Conservation (phyloP, 2,329 filamentous ascomycete species). For the Scopulariopsis brevicaulis region DNA sequence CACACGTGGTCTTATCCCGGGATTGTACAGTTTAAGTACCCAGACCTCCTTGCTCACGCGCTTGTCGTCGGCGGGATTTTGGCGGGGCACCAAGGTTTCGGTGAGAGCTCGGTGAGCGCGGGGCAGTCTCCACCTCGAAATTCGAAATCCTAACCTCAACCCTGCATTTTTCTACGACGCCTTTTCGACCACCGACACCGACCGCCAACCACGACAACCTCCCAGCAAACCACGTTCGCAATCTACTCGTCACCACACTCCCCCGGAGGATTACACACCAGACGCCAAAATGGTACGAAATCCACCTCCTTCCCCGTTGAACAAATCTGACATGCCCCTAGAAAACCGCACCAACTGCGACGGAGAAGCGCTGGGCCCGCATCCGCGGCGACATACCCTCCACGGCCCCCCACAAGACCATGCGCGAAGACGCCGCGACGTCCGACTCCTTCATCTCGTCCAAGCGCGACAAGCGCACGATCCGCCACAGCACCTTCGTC, state of each 20-base stretch:
- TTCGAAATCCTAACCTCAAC: neutral
- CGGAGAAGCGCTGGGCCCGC: slow-evolving; percentile 41
- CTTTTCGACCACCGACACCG: neutral
- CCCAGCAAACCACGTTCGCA: neutral
- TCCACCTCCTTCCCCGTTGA: slow-evolving; percentile 1
- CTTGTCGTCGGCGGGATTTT: neutral
- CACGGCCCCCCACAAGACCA: slow-evolving; percentile 37
- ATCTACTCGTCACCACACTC: neutral
- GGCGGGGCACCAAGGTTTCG: neutral
- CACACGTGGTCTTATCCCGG: too few relatives aligned
- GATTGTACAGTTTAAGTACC: too few relatives aligned
- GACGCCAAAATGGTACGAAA: neutral
- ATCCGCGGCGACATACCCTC: slow-evolving; percentile 35
- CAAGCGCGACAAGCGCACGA: slow-evolving; percentile 74
- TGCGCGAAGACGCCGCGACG: slow-evolving; percentile 37
- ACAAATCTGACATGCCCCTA: slow-evolving; percentile 5
- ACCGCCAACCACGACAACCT: neutral
- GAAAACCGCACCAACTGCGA: slow-evolving; percentile 30
- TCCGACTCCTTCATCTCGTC: slow-evolving; percentile 52
- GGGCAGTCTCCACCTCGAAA: neutral
- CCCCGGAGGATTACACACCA: neutral
- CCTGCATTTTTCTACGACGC: neutral
- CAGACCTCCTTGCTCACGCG: neutral
- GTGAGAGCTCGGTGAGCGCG: slow-evolving; percentile 9
- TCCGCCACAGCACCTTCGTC: slow-evolving; percentile 73